Evolutionary conservation across 139 green algal genomes (phyloP).

Genomic region (Closterium sp.): DNA sequence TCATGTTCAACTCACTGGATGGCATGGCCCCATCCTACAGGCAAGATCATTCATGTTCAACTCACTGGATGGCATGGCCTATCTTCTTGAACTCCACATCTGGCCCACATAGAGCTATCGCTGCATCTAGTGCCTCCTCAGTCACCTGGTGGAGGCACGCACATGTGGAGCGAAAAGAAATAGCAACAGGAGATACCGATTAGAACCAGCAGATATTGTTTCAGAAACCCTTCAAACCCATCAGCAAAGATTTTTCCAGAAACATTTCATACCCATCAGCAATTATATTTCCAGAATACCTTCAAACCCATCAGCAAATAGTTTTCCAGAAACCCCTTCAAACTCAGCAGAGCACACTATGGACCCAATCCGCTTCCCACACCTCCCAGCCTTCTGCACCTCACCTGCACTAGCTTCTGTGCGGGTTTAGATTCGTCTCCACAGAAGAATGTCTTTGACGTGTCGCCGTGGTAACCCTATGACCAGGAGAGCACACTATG

Average conservation of each 20-base stretch:
- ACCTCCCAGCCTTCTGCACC: background rate
- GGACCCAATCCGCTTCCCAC: too few species aligned
- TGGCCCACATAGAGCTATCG: constrained; percentile 74
- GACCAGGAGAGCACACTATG: background rate
- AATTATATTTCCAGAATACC: too few species aligned
- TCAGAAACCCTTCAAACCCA: too few species aligned
- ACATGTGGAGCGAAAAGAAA: too few species aligned
- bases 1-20: background rate
- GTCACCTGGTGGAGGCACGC: constrained; percentile 56
- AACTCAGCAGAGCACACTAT: too few species aligned
- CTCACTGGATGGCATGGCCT: constrained; percentile 70
- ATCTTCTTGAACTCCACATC: constrained; percentile 78
- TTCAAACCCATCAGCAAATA: too few species aligned
- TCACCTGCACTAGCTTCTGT: constrained; percentile 66
- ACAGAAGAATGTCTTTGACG: constrained; percentile 70
- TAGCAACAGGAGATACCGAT: too few species aligned
- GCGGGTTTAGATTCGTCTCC: constrained; percentile 70
- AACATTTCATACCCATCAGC: too few species aligned
- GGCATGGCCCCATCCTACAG: constrained; percentile 18
- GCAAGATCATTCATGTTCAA: background rate
- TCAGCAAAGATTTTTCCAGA: too few species aligned
- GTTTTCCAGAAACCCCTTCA: too few species aligned
- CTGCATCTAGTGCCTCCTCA: constrained; percentile 69
- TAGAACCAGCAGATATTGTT: too few species aligned
- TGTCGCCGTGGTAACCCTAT: constrained; percentile 96